A percentile compares a stretch with the other conserved stretches of the same genome.
These are phyloP conservation scores for Wickerhamiella vanderwaltii DNA, from an alignment of 805 yeast genomes.

Conservation along the genomic window DNA sequence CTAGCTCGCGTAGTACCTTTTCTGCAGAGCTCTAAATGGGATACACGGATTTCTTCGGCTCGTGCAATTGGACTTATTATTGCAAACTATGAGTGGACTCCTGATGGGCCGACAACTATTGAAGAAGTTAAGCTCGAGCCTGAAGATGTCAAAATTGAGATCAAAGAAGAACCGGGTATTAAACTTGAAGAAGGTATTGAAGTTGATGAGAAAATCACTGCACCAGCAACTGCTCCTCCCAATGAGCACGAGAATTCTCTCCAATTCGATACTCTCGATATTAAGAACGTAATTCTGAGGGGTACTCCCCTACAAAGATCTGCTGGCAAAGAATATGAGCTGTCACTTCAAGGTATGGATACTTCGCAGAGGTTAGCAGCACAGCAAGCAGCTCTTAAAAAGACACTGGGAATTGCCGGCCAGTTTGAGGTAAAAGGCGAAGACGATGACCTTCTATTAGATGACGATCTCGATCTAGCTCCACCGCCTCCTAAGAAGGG, in stretches of 20 bases:
- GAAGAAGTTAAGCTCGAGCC: conserved; percentile 11
- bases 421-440: conserved; percentile 27
- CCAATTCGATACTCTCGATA: conserved; percentile 28
- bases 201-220: conserved; percentile 17
- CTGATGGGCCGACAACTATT: conserved; percentile 26
- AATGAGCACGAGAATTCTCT: conserved; percentile 24
- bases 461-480: conserved; percentile 25
- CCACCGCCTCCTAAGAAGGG: conserved; percentile 18
- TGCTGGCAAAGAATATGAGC: conserved; percentile 40
- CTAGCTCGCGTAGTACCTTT: conserved; percentile 87
- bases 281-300: conserved; percentile 28
- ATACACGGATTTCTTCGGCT: conserved; percentile 89
- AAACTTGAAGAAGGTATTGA: conserved; percentile 17
- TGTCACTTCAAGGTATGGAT: conserved; percentile 29
- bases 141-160: conserved; percentile 17
- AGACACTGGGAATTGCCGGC: conserved; percentile 34
- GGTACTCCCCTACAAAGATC: conserved; percentile 49
- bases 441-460: conserved; percentile 23
- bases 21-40: conserved; percentile 78
- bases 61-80: conserved; percentile 90
- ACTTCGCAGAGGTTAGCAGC: conserved; percentile 38
- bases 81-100: conserved; percentile 76
- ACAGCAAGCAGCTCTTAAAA: conserved; percentile 36
- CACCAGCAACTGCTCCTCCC: conserved; percentile 14
- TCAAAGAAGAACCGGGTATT: conserved; percentile 21